A percentile compares a stretch with the other conserved stretches of the same genome.
phyloP scores from a whole-genome alignment of 73 alveolate genomes.

The Paramecium caudatum region DNA sequence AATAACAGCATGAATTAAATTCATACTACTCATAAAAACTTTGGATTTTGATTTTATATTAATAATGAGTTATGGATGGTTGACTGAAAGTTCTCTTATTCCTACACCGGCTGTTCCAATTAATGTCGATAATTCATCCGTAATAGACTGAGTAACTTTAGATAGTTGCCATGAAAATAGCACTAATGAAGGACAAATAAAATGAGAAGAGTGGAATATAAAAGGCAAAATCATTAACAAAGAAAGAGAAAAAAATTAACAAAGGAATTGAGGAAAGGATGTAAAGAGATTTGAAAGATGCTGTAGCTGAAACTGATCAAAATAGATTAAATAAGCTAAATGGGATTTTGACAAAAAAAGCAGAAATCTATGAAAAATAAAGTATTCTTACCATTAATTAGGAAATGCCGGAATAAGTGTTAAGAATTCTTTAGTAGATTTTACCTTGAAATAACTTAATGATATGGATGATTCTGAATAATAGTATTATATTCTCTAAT shows the following conservation, averaged over 20 bases:
- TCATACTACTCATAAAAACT: conserved; percentile 51
- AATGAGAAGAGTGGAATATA: conserved; percentile 19
- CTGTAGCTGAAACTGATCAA: conserved; percentile 13
- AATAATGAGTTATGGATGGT: conserved; percentile 61
- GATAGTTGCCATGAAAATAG: conserved; percentile 51
- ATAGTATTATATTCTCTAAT: background rate
- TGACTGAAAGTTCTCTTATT: conserved; percentile 48
- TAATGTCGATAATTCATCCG: conserved; percentile 38
- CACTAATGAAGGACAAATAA: conserved; percentile 39
- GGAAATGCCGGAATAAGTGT: background rate
- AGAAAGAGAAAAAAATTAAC: conserved; percentile 18
- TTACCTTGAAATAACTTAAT: conserved; percentile 14
- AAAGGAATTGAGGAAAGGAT: conserved; percentile 62
- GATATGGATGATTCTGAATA: conserved; percentile 12
- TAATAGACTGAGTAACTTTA: background rate
- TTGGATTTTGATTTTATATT: conserved; percentile 58
- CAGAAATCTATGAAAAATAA: conserved; percentile 3
- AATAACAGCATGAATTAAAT: conserved; percentile 3
- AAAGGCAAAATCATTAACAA: background rate
- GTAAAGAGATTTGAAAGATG: conserved; percentile 15
- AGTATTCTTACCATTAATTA: background rate
- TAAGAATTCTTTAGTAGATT: conserved; percentile 50
- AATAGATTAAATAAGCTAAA: conserved; percentile 6
- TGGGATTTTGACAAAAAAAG: background rate
- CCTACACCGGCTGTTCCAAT: conserved; percentile 61